phyloP scores from a whole-genome alignment of 2,329 filamentous ascomycete species.

The Fusarium fujikuroi region DNA sequence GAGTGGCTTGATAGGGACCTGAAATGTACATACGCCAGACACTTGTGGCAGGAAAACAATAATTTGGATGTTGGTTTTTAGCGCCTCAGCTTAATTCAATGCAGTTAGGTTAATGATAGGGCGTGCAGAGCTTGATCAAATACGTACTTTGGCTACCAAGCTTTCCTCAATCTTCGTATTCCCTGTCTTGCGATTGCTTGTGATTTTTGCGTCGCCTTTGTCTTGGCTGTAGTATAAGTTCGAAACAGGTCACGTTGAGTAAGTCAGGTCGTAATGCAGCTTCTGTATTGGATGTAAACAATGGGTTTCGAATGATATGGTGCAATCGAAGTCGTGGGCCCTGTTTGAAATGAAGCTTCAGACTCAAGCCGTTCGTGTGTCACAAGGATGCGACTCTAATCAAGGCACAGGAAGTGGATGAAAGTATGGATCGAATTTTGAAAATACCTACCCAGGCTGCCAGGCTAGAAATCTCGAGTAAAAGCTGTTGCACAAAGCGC shows the following conservation, averaged over 20 bases:
- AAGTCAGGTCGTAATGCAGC: background rate
- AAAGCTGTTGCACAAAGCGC: constrained; percentile 27
- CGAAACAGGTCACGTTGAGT: background rate
- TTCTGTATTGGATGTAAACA: background rate
- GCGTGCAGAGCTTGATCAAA: constrained; percentile 8
- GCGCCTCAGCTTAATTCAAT: constrained; percentile 19
- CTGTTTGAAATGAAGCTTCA: constrained; percentile 6
- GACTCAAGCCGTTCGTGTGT: constrained; percentile 14
- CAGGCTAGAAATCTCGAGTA: background rate
- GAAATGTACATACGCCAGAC: constrained; percentile 6
- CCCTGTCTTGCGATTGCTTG: constrained; percentile 9
- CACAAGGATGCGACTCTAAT: constrained; percentile 33
- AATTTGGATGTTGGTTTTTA: constrained; percentile 15
- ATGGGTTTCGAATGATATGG: background rate
- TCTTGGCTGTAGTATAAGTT: constrained; percentile 1
- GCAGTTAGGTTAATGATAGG: constrained; percentile 20
- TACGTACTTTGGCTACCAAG: constrained; percentile 14
- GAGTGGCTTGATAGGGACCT: constrained; percentile 16
- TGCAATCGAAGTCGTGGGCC: constrained; percentile 17
- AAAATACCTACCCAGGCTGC: constrained; percentile 11
- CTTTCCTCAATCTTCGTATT: constrained; percentile 35
- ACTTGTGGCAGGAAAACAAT: constrained; percentile 23
- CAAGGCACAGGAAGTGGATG: constrained; percentile 42
- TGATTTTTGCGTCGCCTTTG: constrained; percentile 29
- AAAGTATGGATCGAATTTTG: constrained; percentile 38